Evolutionary conservation across 352 stramenopile genomes (phyloP).

Genomic region (Thraustochytrium striatum): DNA sequence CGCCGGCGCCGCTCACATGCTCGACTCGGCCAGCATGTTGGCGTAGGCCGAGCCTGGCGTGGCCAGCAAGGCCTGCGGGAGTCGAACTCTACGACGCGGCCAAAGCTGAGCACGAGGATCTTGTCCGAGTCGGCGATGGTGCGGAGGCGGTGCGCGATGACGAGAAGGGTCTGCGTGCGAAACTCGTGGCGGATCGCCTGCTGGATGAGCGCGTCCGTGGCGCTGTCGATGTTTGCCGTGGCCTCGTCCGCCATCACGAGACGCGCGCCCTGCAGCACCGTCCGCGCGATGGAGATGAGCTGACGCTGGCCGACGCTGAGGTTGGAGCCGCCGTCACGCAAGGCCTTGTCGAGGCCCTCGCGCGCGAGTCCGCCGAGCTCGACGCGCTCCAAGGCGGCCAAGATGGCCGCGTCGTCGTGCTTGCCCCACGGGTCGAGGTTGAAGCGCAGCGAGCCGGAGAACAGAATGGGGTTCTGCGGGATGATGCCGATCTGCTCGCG

Average conservation of each 20-base stretch:
- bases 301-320: slow-evolving; percentile 74
- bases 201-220: slow-evolving; percentile 78
- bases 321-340: slow-evolving; percentile 69
- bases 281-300: slow-evolving; percentile 72
- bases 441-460: slow-evolving; percentile 81
- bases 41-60: no score
- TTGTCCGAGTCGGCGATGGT: slow-evolving; percentile 93
- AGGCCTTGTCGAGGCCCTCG: slow-evolving; percentile 57
- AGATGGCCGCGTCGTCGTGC: slow-evolving; percentile 56
- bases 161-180: slow-evolving; percentile 81
- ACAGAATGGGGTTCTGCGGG: slow-evolving; percentile 78
- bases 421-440: slow-evolving; percentile 78
- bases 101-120: slow-evolving; percentile 91
- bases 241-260: slow-evolving; percentile 87
- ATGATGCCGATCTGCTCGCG: slow-evolving; percentile 82
- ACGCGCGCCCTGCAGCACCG: slow-evolving; percentile 75
- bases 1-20: no score
- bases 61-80: slow-evolving; percentile 56
- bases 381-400: slow-evolving; percentile 48
- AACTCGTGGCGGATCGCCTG: slow-evolving; percentile 72
- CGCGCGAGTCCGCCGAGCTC: slow-evolving; percentile 46
- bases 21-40: no score
- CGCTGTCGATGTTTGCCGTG: slow-evolving; percentile 76
- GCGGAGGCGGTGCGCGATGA: slow-evolving; percentile 92
- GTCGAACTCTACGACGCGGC: slow-evolving; percentile 80